A percentile compares a stretch with the other conserved stretches of the same genome.
Evolutionary conservation across 108 stramenopile species (phyloP).

Genomic region (Aureococcus anophagefferens): DNA sequence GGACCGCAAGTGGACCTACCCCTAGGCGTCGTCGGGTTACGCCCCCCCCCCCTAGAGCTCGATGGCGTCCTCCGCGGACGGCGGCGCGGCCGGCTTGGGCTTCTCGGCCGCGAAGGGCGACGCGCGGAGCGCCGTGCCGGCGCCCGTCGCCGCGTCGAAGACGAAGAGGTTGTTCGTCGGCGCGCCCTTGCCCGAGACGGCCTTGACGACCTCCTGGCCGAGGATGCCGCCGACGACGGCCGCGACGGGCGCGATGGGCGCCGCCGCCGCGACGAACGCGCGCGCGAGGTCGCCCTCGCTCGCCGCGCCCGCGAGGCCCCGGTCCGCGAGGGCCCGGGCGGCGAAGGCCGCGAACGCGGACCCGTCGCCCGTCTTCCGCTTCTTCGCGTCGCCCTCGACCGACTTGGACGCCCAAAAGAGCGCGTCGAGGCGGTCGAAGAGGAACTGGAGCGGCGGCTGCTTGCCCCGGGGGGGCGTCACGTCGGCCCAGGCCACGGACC

Average conservation of each 20-base stretch:
- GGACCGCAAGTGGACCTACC: no score
- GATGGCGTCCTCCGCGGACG: background rate
- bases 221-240: slow-evolving; percentile 83
- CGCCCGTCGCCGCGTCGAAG: slow-evolving; percentile 62
- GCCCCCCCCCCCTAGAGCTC: no score
- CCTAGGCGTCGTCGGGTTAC: no score
- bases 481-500: no score
- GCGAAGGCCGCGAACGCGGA: background rate
- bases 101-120: no score
- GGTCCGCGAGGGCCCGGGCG: background rate
- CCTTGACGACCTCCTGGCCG: slow-evolving; percentile 87
- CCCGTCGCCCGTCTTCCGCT: no score
- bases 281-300: background rate
- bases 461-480: no score
- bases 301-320: background rate
- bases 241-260: slow-evolving; percentile 73
- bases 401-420: no score
- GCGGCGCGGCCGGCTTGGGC: background rate
- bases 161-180: slow-evolving; percentile 75
- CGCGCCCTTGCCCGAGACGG: slow-evolving; percentile 74
- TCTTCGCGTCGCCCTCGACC: no score
- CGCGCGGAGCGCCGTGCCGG: background rate
- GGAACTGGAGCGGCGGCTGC: no score
- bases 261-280: slow-evolving; percentile 44
- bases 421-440: no score